Evolutionary conservation across 495 filamentous ascomycete species (phyloP).

Genomic region (Hypomontagnella monticulosa): DNA sequence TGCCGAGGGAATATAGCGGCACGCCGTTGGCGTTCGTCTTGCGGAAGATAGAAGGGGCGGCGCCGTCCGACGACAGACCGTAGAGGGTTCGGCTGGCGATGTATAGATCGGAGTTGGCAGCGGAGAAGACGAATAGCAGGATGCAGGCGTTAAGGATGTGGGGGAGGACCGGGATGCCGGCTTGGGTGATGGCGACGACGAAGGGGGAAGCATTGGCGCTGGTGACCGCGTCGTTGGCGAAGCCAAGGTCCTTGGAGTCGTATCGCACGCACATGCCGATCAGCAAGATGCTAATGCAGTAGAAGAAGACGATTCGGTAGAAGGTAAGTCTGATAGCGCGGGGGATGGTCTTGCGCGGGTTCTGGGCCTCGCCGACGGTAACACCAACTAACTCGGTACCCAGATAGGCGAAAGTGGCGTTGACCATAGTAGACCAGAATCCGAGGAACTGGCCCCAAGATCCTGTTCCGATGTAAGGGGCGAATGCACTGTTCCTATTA

Average conservation of each 20-base stretch:
- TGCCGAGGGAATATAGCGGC: conserved; percentile 72
- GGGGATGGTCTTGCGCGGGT: conserved; percentile 79
- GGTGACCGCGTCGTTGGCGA: conserved; percentile 59
- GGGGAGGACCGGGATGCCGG: conserved; percentile 71
- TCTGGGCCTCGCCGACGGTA: conserved; percentile 81
- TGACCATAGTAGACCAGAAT: conserved; percentile 81
- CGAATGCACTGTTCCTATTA: conserved; percentile 69
- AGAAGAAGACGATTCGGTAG: conserved; percentile 79
- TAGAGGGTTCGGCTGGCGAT: conserved; percentile 85
- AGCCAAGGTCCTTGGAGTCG: conserved; percentile 63
- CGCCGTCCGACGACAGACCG: conserved; percentile 77
- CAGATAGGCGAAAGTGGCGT: conserved; percentile 83
- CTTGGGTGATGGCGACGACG: conserved; percentile 69
- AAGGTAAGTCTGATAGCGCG: conserved; percentile 77
- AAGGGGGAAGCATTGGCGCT: conserved; percentile 73
- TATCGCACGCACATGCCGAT: conserved; percentile 75
- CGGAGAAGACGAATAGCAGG: conserved; percentile 81
- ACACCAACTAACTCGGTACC: conserved; percentile 87
- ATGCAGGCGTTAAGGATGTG: conserved; percentile 83
- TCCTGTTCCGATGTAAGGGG: conserved; percentile 60
- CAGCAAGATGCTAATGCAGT: conserved; percentile 74
- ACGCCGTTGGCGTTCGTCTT: conserved; percentile 79
- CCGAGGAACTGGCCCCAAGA: conserved; percentile 70
- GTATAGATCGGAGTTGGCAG: conserved; percentile 82
- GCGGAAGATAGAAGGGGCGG: conserved; percentile 77